phyloP scores from a whole-genome alignment of 2,329 filamentous ascomycete genomes.

The Phyllosticta paracitricarpa region DNA sequence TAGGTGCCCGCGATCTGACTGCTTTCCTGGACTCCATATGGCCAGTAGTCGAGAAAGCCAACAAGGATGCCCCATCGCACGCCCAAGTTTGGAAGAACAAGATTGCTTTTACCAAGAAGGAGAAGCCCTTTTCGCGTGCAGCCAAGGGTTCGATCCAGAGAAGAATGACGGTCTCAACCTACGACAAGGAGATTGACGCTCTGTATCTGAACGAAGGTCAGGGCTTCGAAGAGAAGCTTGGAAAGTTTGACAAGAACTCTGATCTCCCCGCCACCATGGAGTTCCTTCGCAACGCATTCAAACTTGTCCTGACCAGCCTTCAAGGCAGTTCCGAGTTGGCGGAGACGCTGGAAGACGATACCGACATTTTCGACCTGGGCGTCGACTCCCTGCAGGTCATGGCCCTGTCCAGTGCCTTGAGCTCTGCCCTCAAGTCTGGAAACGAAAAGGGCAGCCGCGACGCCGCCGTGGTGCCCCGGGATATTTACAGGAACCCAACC shows the following conservation, averaged over 20 bases:
- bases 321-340: not conserved
- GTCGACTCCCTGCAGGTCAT: constrained; percentile 26
- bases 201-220: constrained; percentile 25
- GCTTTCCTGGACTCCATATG: constrained; percentile 35
- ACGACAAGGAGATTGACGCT: constrained; percentile 35
- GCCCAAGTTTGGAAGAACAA: constrained; percentile 33
- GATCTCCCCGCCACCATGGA: constrained; percentile 9
- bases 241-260: constrained; percentile 3
- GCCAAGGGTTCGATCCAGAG: constrained; percentile 39
- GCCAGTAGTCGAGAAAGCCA: constrained; percentile 35
- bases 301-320: constrained; percentile 7
- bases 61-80: constrained; percentile 31
- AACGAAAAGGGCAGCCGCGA: not conserved
- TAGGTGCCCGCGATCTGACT: constrained; percentile 7
- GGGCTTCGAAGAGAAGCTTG: constrained; percentile 7
- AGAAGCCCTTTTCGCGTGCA: constrained; percentile 36
- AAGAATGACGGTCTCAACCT: constrained; percentile 30
- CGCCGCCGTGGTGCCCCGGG: constrained; percentile 16
- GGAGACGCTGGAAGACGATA: constrained; percentile 9
- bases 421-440: constrained; percentile 12
- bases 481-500: constrained; percentile 24
- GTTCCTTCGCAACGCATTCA: constrained; percentile 13
- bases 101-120: constrained; percentile 31
- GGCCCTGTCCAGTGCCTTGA: constrained; percentile 15
- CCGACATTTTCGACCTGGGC: constrained; percentile 22